Base-by-base conservation (phyloP, 306 rosid species). In the Gastrolobium villosum region DNA sequence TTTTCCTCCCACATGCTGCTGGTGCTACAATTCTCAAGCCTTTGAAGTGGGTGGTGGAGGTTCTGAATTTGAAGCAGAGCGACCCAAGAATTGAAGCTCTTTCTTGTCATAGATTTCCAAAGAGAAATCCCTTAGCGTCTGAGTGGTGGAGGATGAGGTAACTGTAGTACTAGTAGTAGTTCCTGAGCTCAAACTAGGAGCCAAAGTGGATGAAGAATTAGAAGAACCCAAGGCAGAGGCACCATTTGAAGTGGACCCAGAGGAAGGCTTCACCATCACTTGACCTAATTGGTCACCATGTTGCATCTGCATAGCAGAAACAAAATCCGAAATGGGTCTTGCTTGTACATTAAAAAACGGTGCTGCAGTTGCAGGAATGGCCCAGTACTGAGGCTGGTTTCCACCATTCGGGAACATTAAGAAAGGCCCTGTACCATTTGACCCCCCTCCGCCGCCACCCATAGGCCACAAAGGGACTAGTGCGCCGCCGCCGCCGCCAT, bases 41-140 rank as follows among this genome's bases (percentile, higher is more conserved):
- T 86, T 75, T 2, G 90, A 83, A 75, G 69, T 32, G 0, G 86
- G 82, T 0, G 83, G 83, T 20, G 86, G 46, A 31, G 87, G 41
- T 26, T 88, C 86, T 41, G 90, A 79, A 72, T 82, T 84, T 3
- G 82, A 70, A 32, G 72, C 66, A 76, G 86, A 32, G 14, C 65
- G 65, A 79, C 87, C 89, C 88, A 93, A 82, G 70, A 93, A 90
- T 65, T 82, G 93, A 20, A 93, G 81, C 78, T 93, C 98, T 75
- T 84, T 93, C 89, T 83, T 93, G n/a, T 88, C 98, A 64, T 72
- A 86, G 62, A 86, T 68, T 53, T 90, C 91, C 87, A 93, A 37
- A 28, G 96, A 87, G 65, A 90, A 93, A 74, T 90, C 97, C 76
- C 89, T 88, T 65, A 88, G 84, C 91, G 87, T 81, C 56, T 88